A percentile compares a stretch with the other conserved stretches of the same genome.
phyloP scores from a whole-genome alignment of 345 rosid genomes.

The Bruguiera parviflora region DNA sequence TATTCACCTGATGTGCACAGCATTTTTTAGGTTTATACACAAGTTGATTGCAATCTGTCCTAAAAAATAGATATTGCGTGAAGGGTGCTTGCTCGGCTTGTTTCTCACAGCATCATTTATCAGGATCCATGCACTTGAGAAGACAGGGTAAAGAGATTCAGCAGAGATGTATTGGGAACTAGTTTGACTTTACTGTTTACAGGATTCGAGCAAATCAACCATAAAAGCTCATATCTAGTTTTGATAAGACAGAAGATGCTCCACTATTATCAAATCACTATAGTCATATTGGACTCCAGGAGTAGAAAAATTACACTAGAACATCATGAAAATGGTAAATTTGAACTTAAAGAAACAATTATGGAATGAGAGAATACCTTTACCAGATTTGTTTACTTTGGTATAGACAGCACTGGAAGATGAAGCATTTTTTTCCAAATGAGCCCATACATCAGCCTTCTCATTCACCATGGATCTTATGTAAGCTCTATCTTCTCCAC shows the following conservation, averaged over 20 bases:
- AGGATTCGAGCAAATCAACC: too few species aligned
- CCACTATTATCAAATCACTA: background rate
- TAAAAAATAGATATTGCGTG: background rate
- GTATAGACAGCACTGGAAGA: constrained; percentile 31
- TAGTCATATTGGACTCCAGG: background rate
- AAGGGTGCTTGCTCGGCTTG: background rate
- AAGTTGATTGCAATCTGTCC: background rate
- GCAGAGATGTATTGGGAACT: background rate
- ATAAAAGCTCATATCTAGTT: too few species aligned
- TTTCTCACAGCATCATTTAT: background rate
- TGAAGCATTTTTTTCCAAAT: constrained; percentile 34
- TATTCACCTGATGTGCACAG: background rate
- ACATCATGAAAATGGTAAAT: constrained; percentile 1
- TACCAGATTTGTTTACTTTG: constrained; percentile 34
- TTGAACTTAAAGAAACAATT: background rate
- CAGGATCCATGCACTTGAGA: background rate
- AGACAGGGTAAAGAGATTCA: background rate
- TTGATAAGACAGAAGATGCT: background rate
- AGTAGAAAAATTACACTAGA: background rate
- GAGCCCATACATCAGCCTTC: constrained; percentile 35
- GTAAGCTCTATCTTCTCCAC: constrained; percentile 24
- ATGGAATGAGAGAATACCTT: constrained; percentile 35
- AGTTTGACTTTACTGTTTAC: too few species aligned
- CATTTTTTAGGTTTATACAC: background rate
- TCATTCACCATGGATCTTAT: constrained; percentile 32